These are phyloP conservation scores for Raphanus hybrid DNA, from an alignment of 441 rosid genomes.

Conservation along the genomic window DNA sequence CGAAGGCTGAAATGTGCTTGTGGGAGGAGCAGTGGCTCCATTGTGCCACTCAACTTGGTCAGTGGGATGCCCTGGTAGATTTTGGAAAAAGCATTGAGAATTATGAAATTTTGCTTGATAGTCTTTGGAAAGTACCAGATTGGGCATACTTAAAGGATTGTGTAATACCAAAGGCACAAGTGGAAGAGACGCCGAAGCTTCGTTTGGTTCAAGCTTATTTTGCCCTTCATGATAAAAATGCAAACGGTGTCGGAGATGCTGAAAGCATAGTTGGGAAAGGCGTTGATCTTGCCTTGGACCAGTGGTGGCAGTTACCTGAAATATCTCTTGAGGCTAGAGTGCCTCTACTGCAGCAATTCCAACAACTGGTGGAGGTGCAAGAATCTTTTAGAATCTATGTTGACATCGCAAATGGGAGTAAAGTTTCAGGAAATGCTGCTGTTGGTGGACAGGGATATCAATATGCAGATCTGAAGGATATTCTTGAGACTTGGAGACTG, in stretches of 20 bases:
- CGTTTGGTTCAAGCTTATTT: constrained; percentile 90
- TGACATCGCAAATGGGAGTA: constrained; percentile 90
- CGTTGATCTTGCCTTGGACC: constrained; percentile 92
- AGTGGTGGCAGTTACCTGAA: constrained; percentile 99
- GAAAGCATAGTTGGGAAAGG: constrained; percentile 90
- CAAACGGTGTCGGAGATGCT: constrained; percentile 85
- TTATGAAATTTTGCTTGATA: constrained; percentile 94
- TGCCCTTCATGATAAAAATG: constrained; percentile 85
- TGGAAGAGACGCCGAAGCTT: constrained; percentile 96
- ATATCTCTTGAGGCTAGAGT: constrained; percentile 93
- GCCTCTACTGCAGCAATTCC: constrained; percentile 97
- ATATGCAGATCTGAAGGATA: constrained; percentile 96
- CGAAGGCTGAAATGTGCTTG: constrained; percentile 99
- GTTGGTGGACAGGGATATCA: constrained; percentile 75
- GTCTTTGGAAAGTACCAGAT: constrained; percentile 95
- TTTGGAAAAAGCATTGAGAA: constrained; percentile 93
- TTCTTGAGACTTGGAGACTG: constrained; percentile 97
- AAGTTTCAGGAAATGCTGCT: constrained; percentile 64
- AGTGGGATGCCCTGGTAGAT: constrained; percentile 97
- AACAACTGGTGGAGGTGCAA: constrained; percentile 97
- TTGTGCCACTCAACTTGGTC: constrained; percentile 94
- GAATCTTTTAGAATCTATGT: constrained; percentile 87
- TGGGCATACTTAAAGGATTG: constrained; percentile 95
- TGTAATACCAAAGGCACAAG: constrained; percentile 96
- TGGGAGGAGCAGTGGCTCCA: constrained; percentile 99